phyloP scores from a whole-genome alignment of 176 grass and related monocot genomes.

The Zoysia pacifica region DNA sequence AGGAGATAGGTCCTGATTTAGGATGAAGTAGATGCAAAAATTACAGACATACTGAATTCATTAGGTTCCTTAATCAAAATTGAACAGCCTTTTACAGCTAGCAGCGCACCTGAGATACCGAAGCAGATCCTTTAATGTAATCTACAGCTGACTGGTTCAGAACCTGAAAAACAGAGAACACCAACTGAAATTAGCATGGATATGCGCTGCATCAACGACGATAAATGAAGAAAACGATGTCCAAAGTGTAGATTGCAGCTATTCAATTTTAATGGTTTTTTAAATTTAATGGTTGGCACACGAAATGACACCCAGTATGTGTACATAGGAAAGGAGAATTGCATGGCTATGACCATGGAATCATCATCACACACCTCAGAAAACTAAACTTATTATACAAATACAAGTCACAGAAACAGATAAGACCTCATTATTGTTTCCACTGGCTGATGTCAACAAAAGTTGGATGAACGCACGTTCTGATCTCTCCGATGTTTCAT shows the following conservation, averaged over 20 bases:
- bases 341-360: conserved; percentile 16
- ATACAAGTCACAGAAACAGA: conserved; percentile 28
- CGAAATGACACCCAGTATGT: background rate
- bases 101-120: conserved; percentile 61
- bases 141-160: conserved; percentile 79
- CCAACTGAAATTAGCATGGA: conserved; percentile 26
- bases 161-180: conserved; percentile 54
- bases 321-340: conserved; percentile 10
- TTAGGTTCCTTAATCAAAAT: conserved; percentile 28
- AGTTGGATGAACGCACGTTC: conserved; percentile 81
- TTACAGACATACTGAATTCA: conserved; percentile 33
- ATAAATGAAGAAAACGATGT: conserved; percentile 25
- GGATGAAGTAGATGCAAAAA: conserved; percentile 3
- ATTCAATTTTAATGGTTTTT: background rate
- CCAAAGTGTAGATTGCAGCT: background rate
- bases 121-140: conserved; percentile 71
- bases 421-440: conserved; percentile 74
- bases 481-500: conserved; percentile 72
- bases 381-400: background rate
- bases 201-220: background rate
- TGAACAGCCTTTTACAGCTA: background rate
- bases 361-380: background rate
- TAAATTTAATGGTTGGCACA: conserved; percentile 10
- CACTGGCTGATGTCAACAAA: conserved; percentile 59
- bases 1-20: conserved; percentile 40